Evolutionary conservation across 805 yeast species (phyloP).

Genomic region (Kodamaea lidongshanica): DNA sequence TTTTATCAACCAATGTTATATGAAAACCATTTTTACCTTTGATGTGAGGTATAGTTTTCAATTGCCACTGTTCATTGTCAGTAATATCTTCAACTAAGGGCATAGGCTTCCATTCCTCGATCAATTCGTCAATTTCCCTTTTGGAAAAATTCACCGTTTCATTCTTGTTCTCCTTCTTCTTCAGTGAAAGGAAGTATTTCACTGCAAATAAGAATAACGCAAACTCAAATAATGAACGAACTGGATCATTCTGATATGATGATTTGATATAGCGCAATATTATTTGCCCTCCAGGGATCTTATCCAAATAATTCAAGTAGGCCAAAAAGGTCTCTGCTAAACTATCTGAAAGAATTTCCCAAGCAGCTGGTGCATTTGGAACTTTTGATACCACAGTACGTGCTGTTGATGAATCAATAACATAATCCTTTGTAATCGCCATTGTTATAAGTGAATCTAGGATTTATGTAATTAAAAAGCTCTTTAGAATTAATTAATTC

Average conservation of each 20-base stretch:
- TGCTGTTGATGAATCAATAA: conserved; percentile 2
- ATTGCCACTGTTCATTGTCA: conserved; percentile 53
- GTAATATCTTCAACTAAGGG: conserved; percentile 59
- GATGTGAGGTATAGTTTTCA: conserved; percentile 58
- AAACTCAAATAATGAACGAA: conserved; percentile 77
- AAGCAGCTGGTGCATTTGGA: conserved; percentile 11
- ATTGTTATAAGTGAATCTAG: no score
- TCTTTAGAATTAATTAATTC: no score
- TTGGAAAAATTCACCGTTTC: conserved; percentile 56
- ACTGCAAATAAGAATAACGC: conserved; percentile 74
- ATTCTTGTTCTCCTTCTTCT: conserved; percentile 67
- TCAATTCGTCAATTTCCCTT: conserved; percentile 71
- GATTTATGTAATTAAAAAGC: no score
- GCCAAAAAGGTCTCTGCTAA: conserved; percentile 29
- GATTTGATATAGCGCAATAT: conserved; percentile 68
- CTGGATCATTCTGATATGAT: conserved; percentile 90
- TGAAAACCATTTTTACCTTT: conserved; percentile 47
- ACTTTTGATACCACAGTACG: conserved; percentile 1
- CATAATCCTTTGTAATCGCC: conserved; percentile 6
- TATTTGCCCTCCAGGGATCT: conserved; percentile 52
- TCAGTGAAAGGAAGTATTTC: conserved; percentile 73
- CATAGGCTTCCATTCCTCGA: conserved; percentile 90
- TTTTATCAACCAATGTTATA: conserved; percentile 20
- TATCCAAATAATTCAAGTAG: conserved; percentile 31
- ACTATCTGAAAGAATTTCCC: conserved; percentile 29